phyloP scores from a whole-genome alignment of 1,284 basidiomycete species.

The Erythrobasidium hasegawianum region DNA sequence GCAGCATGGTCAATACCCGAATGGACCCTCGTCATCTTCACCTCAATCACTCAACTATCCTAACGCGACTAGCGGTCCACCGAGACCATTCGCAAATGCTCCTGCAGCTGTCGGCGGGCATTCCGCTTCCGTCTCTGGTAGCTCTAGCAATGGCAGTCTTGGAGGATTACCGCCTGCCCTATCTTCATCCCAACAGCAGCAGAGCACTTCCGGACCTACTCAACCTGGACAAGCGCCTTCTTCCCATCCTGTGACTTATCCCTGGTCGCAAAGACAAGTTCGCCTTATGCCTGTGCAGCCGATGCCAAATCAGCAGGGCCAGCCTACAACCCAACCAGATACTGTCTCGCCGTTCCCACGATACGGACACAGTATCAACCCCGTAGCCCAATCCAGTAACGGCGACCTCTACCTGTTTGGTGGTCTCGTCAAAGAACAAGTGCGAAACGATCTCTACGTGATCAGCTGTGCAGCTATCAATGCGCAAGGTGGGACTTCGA shows the following conservation, averaged over 20 bases:
- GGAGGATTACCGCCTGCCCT: not conserved
- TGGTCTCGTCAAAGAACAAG: slow-evolving; percentile 85
- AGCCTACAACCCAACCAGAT: not conserved
- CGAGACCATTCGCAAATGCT: not conserved
- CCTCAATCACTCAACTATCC: slow-evolving; percentile 23
- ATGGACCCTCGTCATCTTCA: not conserved
- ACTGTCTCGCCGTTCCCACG: slow-evolving; percentile 76
- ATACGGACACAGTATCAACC: slow-evolving; percentile 94
- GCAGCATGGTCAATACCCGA: no score
- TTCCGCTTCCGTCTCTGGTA: not conserved
- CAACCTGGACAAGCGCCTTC: not conserved
- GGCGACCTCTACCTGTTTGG: slow-evolving; percentile 97
- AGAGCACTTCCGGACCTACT: not conserved
- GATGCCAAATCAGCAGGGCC: slow-evolving; percentile 5
- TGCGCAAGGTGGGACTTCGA: slow-evolving; percentile 52
- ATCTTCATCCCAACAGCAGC: slow-evolving; percentile 4
- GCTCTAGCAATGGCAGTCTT: slow-evolving; percentile 2
- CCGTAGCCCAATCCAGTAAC: slow-evolving; percentile 59
- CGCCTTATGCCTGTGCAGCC: slow-evolving; percentile 21
- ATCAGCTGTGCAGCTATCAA: slow-evolving; percentile 67
- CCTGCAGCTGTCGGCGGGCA: not conserved
- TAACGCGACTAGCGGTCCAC: slow-evolving; percentile 12
- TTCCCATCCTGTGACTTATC: slow-evolving; percentile 28
- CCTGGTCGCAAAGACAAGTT: slow-evolving; percentile 32
- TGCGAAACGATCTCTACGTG: slow-evolving; percentile 90